These are phyloP conservation scores for Collybia nuda DNA, from an alignment of 768 basidiomycete genomes.

Conservation along the genomic window DNA sequence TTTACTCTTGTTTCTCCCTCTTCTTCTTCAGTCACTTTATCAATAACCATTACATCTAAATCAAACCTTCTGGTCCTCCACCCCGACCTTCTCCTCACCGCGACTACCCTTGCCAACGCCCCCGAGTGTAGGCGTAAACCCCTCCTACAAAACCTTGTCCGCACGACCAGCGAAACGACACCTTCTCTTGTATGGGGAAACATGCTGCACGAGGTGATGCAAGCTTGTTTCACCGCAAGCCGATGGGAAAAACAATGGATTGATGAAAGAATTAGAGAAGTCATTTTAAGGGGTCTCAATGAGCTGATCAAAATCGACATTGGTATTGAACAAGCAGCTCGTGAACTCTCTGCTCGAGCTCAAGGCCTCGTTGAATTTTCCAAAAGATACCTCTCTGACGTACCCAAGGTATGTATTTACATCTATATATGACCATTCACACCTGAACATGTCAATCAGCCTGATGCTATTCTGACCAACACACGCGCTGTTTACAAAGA, in stretches of 20 bases:
- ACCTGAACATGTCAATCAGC: slow-evolving; percentile 34
- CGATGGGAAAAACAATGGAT: slow-evolving; percentile 68
- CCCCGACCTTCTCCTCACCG: slow-evolving; percentile 89
- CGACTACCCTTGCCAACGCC: slow-evolving; percentile 84
- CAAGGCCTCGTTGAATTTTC: slow-evolving; percentile 66
- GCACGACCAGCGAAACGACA: slow-evolving; percentile 56
- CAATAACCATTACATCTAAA: slow-evolving; percentile 61
- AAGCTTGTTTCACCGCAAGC: slow-evolving; percentile 63
- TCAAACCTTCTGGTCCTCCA: slow-evolving; percentile 81
- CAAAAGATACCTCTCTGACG: slow-evolving; percentile 59
- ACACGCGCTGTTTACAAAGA: slow-evolving; percentile 45
- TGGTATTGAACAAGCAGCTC: slow-evolving; percentile 60
- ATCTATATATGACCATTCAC: background rate
- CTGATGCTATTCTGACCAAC: slow-evolving; percentile 65
- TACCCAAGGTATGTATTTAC: slow-evolving; percentile 55
- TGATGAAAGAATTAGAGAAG: slow-evolving; percentile 56
- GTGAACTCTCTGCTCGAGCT: slow-evolving; percentile 61
- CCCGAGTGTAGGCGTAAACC: slow-evolving; percentile 85
- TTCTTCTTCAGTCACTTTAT: slow-evolving; percentile 32
- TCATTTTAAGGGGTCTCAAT: slow-evolving; percentile 50
- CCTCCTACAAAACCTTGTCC: slow-evolving; percentile 67
- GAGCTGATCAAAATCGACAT: slow-evolving; percentile 63
- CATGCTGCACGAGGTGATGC: slow-evolving; percentile 90
- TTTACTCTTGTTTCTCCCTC: slow-evolving; percentile 27
- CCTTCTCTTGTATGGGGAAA: slow-evolving; percentile 88